Evolutionary conservation across 805 yeast species (phyloP), one percentile per base, ranked within the genome.

Genomic region (Candida qinlingensis): DNA sequence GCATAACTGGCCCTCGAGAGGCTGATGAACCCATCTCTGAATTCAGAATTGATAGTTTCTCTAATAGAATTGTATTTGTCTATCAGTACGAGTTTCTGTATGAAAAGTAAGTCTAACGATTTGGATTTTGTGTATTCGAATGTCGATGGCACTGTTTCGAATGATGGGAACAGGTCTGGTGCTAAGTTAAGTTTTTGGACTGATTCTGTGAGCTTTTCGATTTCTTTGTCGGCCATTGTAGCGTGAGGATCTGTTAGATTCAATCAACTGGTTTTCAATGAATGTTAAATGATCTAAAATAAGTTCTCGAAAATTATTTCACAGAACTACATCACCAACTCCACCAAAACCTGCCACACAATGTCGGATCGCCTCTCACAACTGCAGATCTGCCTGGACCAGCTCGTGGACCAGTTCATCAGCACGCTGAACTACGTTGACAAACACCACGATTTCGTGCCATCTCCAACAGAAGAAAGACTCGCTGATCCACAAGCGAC

Each of bases 361-460:
- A 59, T 87, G 95, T 75, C 96, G 0, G 98, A 91, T 67, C 74
- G 97, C 61, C 72, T 91, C 36, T 88, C 97, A 2, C 98, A 91
- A 63, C 75, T 91, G 27, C 98, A 91, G 60, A 76, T 87, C 41
- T 88, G 97, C 57, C 71, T 91, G 36, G 98, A 91, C 64, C 74
- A 79, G 62, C 75, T 87, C 51, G 77, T 84, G 50, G 94, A 87
- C 52, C 91, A 85, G 66, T 84, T 87, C 68, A 80, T 83, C 56
- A 87, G 92, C 3, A 81, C 94, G 3, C 69, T 86, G 45, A 83
- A 84, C 60, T 87, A 85, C 60, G 85, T 89, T 6, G 96, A 89
- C 60, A 81, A 83, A 59, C 81, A 81, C 59, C 96, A 80, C 59
- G 85, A 77, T 50, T 77, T 81, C 49, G 74, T 74, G 27, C 76